Percentiles rank a stretch among this genome's conserved stretches.
Conservation (phyloP, 306 rosid species). For the Gynostemma pentaphyllum region DNA sequence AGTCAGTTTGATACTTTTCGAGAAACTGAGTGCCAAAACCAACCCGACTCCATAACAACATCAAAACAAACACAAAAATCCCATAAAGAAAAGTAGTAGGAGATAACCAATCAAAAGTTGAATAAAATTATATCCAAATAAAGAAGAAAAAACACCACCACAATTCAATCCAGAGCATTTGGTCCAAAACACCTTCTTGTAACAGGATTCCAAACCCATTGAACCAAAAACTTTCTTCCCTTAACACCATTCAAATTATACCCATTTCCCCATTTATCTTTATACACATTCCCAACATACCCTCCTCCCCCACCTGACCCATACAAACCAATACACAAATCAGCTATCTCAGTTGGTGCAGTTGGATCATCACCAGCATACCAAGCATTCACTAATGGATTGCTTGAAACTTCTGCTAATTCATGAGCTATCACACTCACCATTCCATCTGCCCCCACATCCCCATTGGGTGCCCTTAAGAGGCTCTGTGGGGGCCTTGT, state of each 20-base stretch:
- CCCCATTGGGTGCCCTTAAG: slow-evolving; percentile 36
- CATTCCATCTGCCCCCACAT: slow-evolving; percentile 40
- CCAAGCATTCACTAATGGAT: slow-evolving; percentile 48
- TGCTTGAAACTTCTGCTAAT: slow-evolving; percentile 39
- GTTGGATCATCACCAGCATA: slow-evolving; percentile 47
- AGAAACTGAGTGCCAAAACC: background rate
- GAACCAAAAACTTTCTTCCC: slow-evolving; percentile 37
- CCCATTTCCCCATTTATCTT: slow-evolving; percentile 30
- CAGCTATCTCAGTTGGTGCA: slow-evolving; percentile 49
- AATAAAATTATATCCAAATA: no score
- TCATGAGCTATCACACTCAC: slow-evolving; percentile 48
- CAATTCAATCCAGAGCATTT: slow-evolving; percentile 29
- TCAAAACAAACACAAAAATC: background rate
- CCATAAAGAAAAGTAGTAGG: background rate
- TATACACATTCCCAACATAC: slow-evolving; percentile 30
- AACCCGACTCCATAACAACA: background rate
- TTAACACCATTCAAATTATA: slow-evolving; percentile 34
- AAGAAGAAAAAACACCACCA: no score
- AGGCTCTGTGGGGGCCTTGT: slow-evolving; percentile 18
- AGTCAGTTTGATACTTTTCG: background rate
- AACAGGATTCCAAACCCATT: slow-evolving; percentile 44
- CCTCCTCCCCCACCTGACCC: slow-evolving; percentile 52
- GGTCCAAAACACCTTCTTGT: slow-evolving; percentile 45
- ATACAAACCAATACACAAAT: slow-evolving; percentile 40
- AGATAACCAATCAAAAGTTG: background rate